These are phyloP conservation scores for Setaria italica DNA, from an alignment of 202 grass and related monocot genomes.

Conservation along the genomic window DNA sequence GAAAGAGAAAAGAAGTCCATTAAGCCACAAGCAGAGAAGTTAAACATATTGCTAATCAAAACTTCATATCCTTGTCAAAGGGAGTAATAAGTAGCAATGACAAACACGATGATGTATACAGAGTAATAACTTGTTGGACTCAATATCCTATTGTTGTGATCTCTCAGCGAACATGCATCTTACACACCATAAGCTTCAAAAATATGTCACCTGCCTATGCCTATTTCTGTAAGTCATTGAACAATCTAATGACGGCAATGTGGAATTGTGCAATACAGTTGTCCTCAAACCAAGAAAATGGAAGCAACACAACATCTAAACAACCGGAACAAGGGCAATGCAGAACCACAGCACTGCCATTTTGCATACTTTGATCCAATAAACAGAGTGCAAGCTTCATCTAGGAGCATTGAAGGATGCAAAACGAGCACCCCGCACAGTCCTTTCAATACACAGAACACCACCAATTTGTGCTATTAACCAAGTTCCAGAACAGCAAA, in stretches of 20 bases:
- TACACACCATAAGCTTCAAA: slow-evolving; percentile 8
- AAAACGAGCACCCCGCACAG: not conserved
- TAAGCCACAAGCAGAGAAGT: slow-evolving; percentile 14
- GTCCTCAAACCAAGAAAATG: not conserved
- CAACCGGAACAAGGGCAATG: not conserved
- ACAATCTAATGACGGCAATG: not conserved
- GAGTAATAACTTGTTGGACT: slow-evolving; percentile 9
- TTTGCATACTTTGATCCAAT: not conserved
- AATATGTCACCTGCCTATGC: not conserved
- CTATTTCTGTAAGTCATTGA: not conserved
- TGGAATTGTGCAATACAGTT: not conserved
- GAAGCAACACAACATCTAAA: slow-evolving; percentile 21
- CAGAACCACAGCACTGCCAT: slow-evolving; percentile 4
- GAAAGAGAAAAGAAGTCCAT: slow-evolving; percentile 38
- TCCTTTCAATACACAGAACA: not conserved
- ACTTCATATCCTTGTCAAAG: not conserved
- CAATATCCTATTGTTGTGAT: not conserved
- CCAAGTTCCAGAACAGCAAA: slow-evolving; percentile 13
- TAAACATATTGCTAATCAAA: slow-evolving; percentile 13
- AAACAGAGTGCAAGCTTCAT: not conserved
- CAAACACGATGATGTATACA: not conserved
- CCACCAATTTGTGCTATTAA: not conserved
- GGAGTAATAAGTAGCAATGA: not conserved
- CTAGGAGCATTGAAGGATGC: not conserved
- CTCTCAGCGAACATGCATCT: not conserved